These are phyloP conservation scores for Adansonia rubrostipa DNA, from an alignment of 441 rosid species.

Conservation along the genomic window DNA sequence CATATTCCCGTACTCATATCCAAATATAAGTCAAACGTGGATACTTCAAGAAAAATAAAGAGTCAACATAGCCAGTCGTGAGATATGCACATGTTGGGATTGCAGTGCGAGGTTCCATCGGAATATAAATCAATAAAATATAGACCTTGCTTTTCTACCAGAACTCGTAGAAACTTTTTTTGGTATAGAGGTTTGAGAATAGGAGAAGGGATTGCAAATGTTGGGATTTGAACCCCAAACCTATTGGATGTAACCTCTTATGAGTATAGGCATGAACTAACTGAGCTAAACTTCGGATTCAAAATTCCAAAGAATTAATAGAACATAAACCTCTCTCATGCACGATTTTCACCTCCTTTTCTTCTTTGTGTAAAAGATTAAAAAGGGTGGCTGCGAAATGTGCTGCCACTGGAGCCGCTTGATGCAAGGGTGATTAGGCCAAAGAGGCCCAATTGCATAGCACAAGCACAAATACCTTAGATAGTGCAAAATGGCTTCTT, in stretches of 20 bases:
- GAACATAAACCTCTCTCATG: neutral
- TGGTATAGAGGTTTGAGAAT: no score
- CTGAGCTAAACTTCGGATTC: no score
- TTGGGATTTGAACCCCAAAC: neutral
- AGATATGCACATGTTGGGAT: no score
- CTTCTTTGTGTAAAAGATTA: neutral
- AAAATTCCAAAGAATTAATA: neutral
- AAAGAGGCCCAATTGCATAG: neutral
- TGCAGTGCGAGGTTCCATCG: no score
- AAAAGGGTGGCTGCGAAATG: neutral
- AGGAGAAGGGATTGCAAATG: no score
- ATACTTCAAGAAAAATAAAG: no score
- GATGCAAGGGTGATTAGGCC: neutral
- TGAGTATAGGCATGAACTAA: neutral
- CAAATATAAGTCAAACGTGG: no score
- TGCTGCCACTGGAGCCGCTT: neutral
- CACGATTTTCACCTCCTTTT: neutral
- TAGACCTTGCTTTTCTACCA: no score
- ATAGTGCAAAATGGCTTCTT: neutral
- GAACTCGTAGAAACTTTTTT: no score
- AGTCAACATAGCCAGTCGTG: no score
- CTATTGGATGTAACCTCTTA: neutral
- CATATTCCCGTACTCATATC: no score
- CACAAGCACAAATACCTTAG: neutral
- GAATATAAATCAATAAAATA: no score